These are phyloP conservation scores for Aspergillus ustus DNA, from an alignment of 2,329 filamentous ascomycete species.

Conservation along the genomic window DNA sequence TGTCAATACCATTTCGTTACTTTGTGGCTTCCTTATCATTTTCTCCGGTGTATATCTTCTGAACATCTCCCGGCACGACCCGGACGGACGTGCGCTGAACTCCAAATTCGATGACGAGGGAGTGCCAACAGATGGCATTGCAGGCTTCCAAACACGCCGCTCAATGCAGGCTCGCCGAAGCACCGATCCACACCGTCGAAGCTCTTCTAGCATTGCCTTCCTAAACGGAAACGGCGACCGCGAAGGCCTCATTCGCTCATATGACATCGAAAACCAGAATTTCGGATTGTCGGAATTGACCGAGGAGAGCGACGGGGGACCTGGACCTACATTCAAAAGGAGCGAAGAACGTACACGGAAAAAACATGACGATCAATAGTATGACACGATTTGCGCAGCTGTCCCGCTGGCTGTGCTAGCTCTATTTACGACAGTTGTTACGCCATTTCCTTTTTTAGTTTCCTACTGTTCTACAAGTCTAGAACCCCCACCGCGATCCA, in stretches of 20 bases:
- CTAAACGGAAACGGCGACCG: conserved; percentile 66
- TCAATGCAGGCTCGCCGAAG: conserved; percentile 91
- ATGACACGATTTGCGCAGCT: conserved; percentile 20
- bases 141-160: conserved; percentile 83
- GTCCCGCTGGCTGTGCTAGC: conserved; percentile 16
- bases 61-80: conserved; percentile 91
- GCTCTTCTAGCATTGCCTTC: conserved; percentile 65
- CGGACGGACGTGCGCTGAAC: conserved; percentile 73
- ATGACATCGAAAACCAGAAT: conserved; percentile 79
- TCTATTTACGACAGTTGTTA: conserved; percentile 32
- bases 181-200: conserved; percentile 60
- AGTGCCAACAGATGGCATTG: conserved; percentile 88
- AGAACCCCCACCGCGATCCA: not conserved
- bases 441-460: conserved; percentile 27
- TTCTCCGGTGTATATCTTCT: conserved; percentile 95
- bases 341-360: conserved; percentile 35
- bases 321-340: conserved; percentile 40
- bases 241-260: conserved; percentile 83
- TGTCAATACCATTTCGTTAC: conserved; percentile 88
- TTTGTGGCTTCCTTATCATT: conserved; percentile 92
- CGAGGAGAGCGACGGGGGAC: conserved; percentile 70
- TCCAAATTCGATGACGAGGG: conserved; percentile 64
- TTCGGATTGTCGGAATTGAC: conserved; percentile 80
- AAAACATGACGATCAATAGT: conserved; percentile 39
- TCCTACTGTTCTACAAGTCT: conserved; percentile 4